Base-by-base conservation (phyloP, 345 rosid genomes). In the Angophora floribunda region DNA sequence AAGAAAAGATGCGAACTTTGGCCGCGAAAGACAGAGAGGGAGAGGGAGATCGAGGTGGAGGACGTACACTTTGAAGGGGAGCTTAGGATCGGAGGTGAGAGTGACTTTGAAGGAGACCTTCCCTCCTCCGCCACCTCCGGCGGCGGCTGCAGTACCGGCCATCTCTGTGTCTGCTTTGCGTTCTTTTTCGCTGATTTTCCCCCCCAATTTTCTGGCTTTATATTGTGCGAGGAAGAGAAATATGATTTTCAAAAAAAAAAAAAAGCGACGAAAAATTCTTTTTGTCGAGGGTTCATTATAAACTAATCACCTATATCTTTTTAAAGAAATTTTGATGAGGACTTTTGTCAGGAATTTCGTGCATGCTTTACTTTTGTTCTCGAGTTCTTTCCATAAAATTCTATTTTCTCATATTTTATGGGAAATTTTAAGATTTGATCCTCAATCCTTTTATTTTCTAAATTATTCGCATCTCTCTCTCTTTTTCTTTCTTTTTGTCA, bases 21-120 rank as follows among this genome's bases (percentile, higher is more conserved):
- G 85, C 24, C 82, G 44, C 16, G 47, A 84, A 53, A 7, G 52
- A 8, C 52, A 88, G 49, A 36, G 49, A 24, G 52, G 70, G 59
- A 22, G 30, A 36, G 52, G 47, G 59, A 86, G 85, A 49, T 47
- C 17, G 36, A 47, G 79, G 86, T 28, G 51, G 87, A 85, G 63
- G 32, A 65, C 86, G 92, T 87, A 97, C 99, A 97, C 99, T 96
- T 96, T 96, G 96, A 97, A 97, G 79, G 99, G 99, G 85, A 97
- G 99, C 93, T 97, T 97, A 21, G 99, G 99, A 93, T 97, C 99
- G 67, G 99, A 97, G 87, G 99, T 97, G 86, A 97, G 97, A 51
- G 97, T 97, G 67, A 97, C 99, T 91, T 96, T 96, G 95, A 97
- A 97, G 85, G 98, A 96, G 51, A 96, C 99, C 90, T 96, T 96